Percentiles rank a stretch among this genome's conserved stretches.
These are phyloP conservation scores for Sporothrix curviconia DNA, from an alignment of 2,329 filamentous ascomycete species.

Conservation along the genomic window DNA sequence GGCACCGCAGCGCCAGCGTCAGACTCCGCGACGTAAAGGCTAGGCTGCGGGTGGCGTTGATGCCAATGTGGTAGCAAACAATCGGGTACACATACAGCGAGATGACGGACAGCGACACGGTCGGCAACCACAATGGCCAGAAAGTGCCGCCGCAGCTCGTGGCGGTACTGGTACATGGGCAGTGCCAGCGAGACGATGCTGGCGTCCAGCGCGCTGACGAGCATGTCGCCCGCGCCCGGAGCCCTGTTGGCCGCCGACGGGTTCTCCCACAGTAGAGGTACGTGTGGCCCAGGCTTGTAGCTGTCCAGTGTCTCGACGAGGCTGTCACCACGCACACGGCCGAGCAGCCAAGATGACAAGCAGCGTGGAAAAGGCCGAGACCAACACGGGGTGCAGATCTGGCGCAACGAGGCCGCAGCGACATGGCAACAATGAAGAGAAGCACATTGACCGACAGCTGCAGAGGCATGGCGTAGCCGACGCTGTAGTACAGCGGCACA, in stretches of 20 bases:
- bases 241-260: conserved; percentile 18
- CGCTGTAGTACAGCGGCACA: conserved; percentile 47
- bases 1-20: conserved; percentile 54
- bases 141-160: conserved; percentile 48
- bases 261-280: conserved; percentile 47
- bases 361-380: conserved; percentile 47
- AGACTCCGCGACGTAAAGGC: conserved; percentile 51
- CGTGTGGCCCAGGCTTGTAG: conserved; percentile 47
- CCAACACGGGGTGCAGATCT: conserved; percentile 53
- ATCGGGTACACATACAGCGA: conserved; percentile 53
- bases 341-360: conserved; percentile 48
- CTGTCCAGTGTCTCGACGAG: conserved; percentile 36
- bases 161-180: conserved; percentile 55
- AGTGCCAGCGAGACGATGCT: conserved; percentile 53
- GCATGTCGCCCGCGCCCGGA: conserved; percentile 53
- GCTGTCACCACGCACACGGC: conserved; percentile 35
- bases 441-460: conserved; percentile 44
- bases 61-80: conserved; percentile 48
- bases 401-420: conserved; percentile 43
- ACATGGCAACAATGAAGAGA: conserved; percentile 43
- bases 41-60: conserved; percentile 43
- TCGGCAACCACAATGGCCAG: conserved; percentile 48
- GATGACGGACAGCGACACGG: conserved; percentile 41
- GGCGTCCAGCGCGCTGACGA: conserved; percentile 49
- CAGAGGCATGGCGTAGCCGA: conserved; percentile 45